A percentile compares a stretch with the other conserved stretches of the same genome.
Evolutionary conservation across 176 grass and related monocot species (phyloP).

Genomic region (Zea luxurians): DNA sequence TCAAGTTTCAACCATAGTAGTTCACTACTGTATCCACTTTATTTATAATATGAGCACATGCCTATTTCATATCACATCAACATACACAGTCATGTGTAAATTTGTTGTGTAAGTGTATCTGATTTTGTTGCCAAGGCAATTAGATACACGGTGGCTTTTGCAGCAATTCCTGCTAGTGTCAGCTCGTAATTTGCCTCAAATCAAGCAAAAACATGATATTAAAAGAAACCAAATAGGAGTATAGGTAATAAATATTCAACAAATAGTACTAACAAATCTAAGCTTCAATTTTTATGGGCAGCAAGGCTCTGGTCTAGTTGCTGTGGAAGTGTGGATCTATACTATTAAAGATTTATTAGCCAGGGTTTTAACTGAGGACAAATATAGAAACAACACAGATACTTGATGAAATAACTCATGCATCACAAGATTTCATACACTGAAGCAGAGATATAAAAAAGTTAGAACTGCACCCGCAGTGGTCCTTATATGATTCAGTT

Average conservation of each 20-base stretch:
- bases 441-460: background rate
- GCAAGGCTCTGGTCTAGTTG: background rate
- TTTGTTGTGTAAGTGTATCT: background rate
- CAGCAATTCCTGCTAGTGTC: background rate
- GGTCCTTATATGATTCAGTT: background rate
- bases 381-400: background rate
- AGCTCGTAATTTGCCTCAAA: background rate
- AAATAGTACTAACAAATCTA: constrained; percentile 1
- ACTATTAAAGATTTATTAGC: constrained; percentile 11
- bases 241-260: background rate
- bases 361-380: constrained; percentile 4
- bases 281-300: background rate
- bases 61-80: background rate
- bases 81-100: background rate
- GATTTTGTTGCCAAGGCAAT: background rate
- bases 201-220: background rate
- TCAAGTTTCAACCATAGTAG: background rate
- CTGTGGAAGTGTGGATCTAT: background rate
- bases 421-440: constrained; percentile 2
- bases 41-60: background rate
- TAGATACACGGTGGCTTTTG: background rate
- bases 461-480: background rate
- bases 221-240: background rate
- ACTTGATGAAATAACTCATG: constrained; percentile 24
- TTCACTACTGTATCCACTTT: background rate